Percentiles rank a stretch among this genome's conserved stretches.
These are phyloP conservation scores for Sporopachydermia cereana DNA, from an alignment of 1,139 yeast species.

Conservation along the genomic window DNA sequence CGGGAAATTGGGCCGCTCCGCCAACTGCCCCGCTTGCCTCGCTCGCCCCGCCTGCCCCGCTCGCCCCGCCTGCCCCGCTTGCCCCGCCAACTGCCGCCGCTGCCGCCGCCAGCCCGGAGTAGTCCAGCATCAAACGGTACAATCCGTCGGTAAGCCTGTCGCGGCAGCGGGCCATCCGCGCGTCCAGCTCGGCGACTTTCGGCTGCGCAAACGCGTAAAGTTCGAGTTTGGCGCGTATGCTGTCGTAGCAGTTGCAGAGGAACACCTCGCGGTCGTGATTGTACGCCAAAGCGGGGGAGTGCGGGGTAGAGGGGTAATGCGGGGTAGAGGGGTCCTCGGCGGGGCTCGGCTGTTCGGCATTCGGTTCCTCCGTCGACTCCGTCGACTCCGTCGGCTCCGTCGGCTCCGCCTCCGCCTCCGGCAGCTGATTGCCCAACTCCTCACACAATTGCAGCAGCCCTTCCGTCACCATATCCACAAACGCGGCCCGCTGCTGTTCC, in stretches of 20 bases:
- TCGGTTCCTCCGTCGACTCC: background rate
- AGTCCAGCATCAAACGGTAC: constrained; percentile 15
- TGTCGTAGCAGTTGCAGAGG: constrained; percentile 26
- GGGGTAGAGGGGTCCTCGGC: too few relatives aligned
- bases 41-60: background rate
- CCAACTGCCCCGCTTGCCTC: background rate
- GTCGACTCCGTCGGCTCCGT: background rate
- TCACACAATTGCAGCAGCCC: background rate
- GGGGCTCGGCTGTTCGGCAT: background rate
- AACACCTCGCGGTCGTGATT: constrained; percentile 20
- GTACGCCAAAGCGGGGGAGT: background rate
- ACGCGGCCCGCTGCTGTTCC: background rate
- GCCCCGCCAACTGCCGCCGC: background rate
- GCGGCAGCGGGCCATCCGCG: constrained; percentile 19
- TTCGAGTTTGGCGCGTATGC: constrained; percentile 20
- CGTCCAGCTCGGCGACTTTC: constrained; percentile 23
- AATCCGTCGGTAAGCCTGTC: constrained; percentile 21
- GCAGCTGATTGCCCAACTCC: background rate
- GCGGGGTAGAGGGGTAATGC: background rate
- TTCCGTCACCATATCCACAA: background rate
- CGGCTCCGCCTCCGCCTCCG: background rate
- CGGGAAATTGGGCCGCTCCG: constrained; percentile 1
- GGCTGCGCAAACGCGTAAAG: constrained; percentile 21
- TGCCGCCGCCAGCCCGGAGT: constrained; percentile 17
- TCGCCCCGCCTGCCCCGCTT: background rate